Base-by-base conservation (phyloP, 805 yeast genomes). In the Alloascoidea africana region DNA sequence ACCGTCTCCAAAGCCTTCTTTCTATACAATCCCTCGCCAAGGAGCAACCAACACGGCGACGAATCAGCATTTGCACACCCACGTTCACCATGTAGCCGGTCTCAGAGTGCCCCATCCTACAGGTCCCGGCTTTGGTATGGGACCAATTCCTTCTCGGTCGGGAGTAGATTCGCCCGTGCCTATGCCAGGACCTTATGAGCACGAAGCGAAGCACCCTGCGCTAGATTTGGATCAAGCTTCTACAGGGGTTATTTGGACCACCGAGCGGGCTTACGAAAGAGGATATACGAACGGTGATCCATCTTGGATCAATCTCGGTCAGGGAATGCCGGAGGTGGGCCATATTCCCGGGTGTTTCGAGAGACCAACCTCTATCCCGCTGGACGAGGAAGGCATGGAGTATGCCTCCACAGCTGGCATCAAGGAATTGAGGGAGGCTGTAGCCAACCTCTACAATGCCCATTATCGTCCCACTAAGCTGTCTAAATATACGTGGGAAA, bases 291-390 rank as follows among this genome's bases (percentile, higher is more conserved):
- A 59, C 6, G 62, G 56, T 16, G 53, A 51, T 38, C 52, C 50
- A 14, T 47, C 46, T 16, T 72, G 78, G 78, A 70, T 74, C 30
- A 72, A 72, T 49, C 56, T 72, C 50, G 79, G 79, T 34, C 79
- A 72, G 50, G 79, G 79, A 36, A 73, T 75, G 40, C 78, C 79
- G 3, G 78, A 72, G 49, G 76, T 71, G 38, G 77, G 77, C 16
- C 73, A 68, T 36, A 57, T 72, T 35, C 71, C 71, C 2, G 78
- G 78, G 2, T 71, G 76, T 19, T 70, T 70, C 50, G 59, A 61
- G 38, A 57, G 76, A 50, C 79, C 79, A 2, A 58, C 57, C 1
- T 46, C 59, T 5, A 55, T 72, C 18, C 65, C 67, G 0, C 56
- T 72, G 13, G 60, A 70, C 8, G 66, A 66, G 41, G 57, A 62